Evolutionary conservation across 495 filamentous ascomycete genomes (phyloP), one percentile per base, ranked within the genome.

Genomic region (Cryomyces antarcticus): DNA sequence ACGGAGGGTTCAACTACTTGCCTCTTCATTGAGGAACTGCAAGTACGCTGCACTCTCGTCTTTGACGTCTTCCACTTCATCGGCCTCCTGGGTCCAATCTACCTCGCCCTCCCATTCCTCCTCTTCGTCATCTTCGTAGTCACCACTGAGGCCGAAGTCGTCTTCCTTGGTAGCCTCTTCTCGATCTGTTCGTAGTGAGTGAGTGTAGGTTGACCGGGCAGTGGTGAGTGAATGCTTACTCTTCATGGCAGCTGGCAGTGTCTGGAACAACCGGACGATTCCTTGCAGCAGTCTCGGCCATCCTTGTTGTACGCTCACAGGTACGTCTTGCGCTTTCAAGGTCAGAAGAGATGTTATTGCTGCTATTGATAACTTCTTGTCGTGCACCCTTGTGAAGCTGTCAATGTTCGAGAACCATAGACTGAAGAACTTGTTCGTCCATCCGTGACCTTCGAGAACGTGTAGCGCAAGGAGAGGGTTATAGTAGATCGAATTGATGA

Each of bases 341-440:
- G 74, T 82, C 38, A 97, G 69, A 13, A 97, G 70, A 3, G 82
- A 68, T 48, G 80, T 75, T 51, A 97, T 97, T 12, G 85, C 89
- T 33, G 85, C 78, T 57, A 97, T 94, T 30, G 83, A 93, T 31
- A 97, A 65, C 65, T 92, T 96, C 72, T 97, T 97, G 65, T 97
- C 89, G 54, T 97, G 89, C 9, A 97, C 89, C 11, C 89, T 69
- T 42, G 75, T 77, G 64, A 97, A 94, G 58, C 74, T 78, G 46
- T 93, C 82, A 61, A 97, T 97, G 59, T 75, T 94, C 30, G 82
- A 79, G 61, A 97, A 97, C 89, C 89, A 97, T 30, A 85, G 66
- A 59, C 79, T 89, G 71, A 97, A 97, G 62, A 97, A 96, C 63
- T 92, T 94, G 62, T 96, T 96, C n/a, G 89, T 97, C 87, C 83